A percentile compares a stretch with the other conserved stretches of the same genome.
Conservation (phyloP, 371 early-diverging fungal species). For the Mucor saturninus region DNA sequence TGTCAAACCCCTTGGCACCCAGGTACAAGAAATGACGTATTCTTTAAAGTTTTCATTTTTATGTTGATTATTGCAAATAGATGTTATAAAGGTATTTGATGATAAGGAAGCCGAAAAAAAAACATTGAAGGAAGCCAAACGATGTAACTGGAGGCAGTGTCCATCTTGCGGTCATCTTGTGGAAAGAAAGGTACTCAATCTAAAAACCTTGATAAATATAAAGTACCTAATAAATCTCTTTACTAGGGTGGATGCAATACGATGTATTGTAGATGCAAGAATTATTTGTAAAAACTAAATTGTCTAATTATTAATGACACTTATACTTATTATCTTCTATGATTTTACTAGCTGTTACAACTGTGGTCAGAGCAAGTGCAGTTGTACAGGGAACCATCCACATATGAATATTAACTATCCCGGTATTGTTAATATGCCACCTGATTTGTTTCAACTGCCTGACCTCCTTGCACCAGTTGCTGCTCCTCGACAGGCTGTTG, state of each 20-base stretch:
- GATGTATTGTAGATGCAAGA: background rate
- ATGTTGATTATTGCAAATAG: constrained; percentile 9
- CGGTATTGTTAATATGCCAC: too few relatives aligned
- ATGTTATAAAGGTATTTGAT: constrained; percentile 15
- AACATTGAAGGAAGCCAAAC: constrained; percentile 12
- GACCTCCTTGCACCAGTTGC: too few relatives aligned
- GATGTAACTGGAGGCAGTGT: constrained; percentile 20
- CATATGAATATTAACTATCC: background rate
- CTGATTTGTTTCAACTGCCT: too few relatives aligned
- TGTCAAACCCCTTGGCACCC: constrained; percentile 31
- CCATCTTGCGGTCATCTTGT: constrained; percentile 21
- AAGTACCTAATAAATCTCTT: background rate
- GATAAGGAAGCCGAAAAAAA: constrained; percentile 10
- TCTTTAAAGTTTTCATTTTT: too few relatives aligned
- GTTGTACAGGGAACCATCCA: background rate
- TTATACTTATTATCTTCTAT: background rate
- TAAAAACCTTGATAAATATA: background rate
- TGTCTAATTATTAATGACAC: background rate
- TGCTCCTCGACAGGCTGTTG: too few relatives aligned
- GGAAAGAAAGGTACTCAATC: constrained; percentile 17
- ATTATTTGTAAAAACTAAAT: background rate
- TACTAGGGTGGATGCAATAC: background rate
- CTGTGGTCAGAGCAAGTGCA: background rate
- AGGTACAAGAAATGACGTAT: constrained; percentile 8
- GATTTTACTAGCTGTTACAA: constrained; percentile 1